phyloP scores from a whole-genome alignment of 345 rosid species.

The Anastatica hierochuntica region DNA sequence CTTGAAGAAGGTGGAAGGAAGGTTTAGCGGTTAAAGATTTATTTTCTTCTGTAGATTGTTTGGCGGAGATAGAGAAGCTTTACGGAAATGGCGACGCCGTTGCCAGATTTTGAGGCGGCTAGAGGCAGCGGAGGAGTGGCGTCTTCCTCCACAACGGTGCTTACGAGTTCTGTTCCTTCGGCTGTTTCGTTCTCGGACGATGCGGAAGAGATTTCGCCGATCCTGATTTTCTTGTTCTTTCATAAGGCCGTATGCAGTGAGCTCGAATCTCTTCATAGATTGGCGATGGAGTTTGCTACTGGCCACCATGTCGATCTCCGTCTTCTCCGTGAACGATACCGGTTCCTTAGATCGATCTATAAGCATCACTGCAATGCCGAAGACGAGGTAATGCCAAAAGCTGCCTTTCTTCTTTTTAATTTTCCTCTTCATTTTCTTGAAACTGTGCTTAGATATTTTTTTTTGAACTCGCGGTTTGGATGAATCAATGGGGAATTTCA shows the following conservation, averaged over 20 bases:
- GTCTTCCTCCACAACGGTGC: slow-evolving; percentile 23
- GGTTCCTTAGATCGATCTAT: slow-evolving; percentile 60
- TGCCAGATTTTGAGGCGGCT: slow-evolving; percentile 50
- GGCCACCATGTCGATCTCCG: slow-evolving; percentile 47
- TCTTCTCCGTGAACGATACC: slow-evolving; percentile 50
- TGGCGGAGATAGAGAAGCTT: slow-evolving; percentile 13
- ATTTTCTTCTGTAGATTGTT: neutral
- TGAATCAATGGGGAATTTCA: neutral
- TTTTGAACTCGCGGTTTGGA: no score
- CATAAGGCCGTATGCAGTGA: slow-evolving; percentile 78
- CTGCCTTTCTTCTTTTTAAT: neutral
- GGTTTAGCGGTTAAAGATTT: neutral
- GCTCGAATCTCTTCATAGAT: slow-evolving; percentile 70
- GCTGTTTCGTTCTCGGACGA: slow-evolving; percentile 25
- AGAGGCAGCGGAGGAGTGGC: slow-evolving; percentile 23
- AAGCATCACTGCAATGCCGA: slow-evolving; percentile 81
- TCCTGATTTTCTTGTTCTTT: slow-evolving; percentile 63
- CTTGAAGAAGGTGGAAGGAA: neutral
- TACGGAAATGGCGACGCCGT: slow-evolving; percentile 61
- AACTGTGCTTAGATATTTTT: no score
- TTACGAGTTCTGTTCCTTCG: slow-evolving; percentile 26
- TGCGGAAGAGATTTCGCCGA: slow-evolving; percentile 51
- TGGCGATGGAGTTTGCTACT: slow-evolving; percentile 63
- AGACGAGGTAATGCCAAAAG: slow-evolving; percentile 52
- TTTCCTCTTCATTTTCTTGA: neutral